These are phyloP conservation scores for Paratinospora sagittata DNA, from an alignment of 164 flowering plant genomes.

Conservation along the genomic window DNA sequence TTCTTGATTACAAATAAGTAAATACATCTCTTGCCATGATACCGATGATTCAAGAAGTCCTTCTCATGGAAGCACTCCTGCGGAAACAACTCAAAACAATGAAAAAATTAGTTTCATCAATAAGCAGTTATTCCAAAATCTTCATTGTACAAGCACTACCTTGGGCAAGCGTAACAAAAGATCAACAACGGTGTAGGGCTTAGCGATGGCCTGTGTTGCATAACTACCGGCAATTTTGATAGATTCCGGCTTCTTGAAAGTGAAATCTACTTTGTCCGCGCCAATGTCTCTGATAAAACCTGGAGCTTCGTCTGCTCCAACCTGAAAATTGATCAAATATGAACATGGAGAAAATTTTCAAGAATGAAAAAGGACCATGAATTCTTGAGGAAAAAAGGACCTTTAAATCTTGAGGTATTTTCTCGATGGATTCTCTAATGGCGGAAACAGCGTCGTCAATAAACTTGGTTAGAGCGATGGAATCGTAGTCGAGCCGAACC, in stretches of 20 bases:
- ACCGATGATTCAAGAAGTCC: conserved; percentile 81
- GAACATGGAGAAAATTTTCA: neutral
- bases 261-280: conserved; percentile 72
- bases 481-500: conserved; percentile 47
- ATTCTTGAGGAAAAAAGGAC: conserved; percentile 20
- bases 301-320: conserved; percentile 59
- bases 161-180: conserved; percentile 73
- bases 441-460: conserved; percentile 53
- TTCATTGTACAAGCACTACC: conserved; percentile 30
- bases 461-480: conserved; percentile 34
- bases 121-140: neutral
- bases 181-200: conserved; percentile 62
- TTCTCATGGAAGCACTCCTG: conserved; percentile 89
- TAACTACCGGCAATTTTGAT: conserved; percentile 75
- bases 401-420: conserved; percentile 51
- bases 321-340: conserved; percentile 32
- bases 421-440: conserved; percentile 44
- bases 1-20: conserved; percentile 74
- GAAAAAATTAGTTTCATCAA: neutral
- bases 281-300: conserved; percentile 72
- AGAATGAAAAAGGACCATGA: neutral
- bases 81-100: conserved; percentile 4
- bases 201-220: conserved; percentile 43
- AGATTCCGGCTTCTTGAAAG: conserved; percentile 59
- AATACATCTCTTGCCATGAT: conserved; percentile 89